Evolutionary conservation across 2,329 filamentous ascomycete genomes (phyloP).

Genomic region (Aspergillus clavatus): DNA sequence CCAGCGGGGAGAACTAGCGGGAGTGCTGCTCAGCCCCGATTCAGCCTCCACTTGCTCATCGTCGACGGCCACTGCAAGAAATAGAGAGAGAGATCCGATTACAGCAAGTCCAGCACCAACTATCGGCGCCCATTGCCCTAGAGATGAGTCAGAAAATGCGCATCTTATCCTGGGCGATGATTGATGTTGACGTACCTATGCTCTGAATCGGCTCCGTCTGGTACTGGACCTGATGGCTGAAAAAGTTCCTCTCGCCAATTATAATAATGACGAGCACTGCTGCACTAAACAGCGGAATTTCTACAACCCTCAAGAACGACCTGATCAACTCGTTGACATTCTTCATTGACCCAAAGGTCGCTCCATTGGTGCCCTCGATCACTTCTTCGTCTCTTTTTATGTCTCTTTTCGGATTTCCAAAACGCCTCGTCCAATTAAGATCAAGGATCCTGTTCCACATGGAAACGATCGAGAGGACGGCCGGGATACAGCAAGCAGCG

Average conservation of each 20-base stretch:
- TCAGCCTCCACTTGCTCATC: slow-evolving; percentile 22
- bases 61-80: slow-evolving; percentile 39
- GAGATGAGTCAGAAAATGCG: slow-evolving; percentile 4
- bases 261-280: not conserved
- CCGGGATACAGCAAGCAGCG: slow-evolving; percentile 61
- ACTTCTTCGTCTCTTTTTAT: slow-evolving; percentile 32
- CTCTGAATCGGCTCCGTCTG: not conserved
- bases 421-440: slow-evolving; percentile 53
- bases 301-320: slow-evolving; percentile 41
- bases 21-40: slow-evolving; percentile 43
- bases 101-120: slow-evolving; percentile 55
- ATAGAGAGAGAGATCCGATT: slow-evolving; percentile 55
- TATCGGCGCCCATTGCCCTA: slow-evolving; percentile 33
- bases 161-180: slow-evolving; percentile 40
- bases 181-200: not conserved
- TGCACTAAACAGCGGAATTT: slow-evolving; percentile 55
- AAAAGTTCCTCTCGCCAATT: not conserved
- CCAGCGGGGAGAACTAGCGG: not conserved
- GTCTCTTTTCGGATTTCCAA: slow-evolving; percentile 27
- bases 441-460: slow-evolving; percentile 63
- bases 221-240: not conserved
- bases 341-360: slow-evolving; percentile 49
- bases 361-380: slow-evolving; percentile 53
- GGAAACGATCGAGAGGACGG: slow-evolving; percentile 56
- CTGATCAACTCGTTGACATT: slow-evolving; percentile 35